Evolutionary conservation across 129 eudicot genomes (phyloP).

Genomic region (Tanacetum coccineum): DNA sequence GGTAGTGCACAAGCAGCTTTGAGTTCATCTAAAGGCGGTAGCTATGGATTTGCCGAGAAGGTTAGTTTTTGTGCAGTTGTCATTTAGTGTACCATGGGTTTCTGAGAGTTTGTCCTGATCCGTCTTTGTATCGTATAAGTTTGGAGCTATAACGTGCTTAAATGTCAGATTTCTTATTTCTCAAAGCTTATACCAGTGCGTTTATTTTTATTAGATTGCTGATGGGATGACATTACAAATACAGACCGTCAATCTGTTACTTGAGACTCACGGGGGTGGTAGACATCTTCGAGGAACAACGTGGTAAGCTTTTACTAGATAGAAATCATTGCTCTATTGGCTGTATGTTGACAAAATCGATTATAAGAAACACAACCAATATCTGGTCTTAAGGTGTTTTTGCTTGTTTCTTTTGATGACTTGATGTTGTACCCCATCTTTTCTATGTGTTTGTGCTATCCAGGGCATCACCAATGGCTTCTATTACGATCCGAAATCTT

Average conservation of each 20-base stretch:
- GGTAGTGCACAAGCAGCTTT: conserved; percentile 45
- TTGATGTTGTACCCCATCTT: not conserved
- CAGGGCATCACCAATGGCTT: conserved; percentile 97
- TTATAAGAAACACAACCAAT: no score
- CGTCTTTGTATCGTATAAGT: no score
- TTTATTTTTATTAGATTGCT: conserved; percentile 59
- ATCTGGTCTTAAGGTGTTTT: not conserved
- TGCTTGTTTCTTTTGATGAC: conserved; percentile 10
- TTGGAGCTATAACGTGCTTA: no score
- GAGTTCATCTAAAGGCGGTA: conserved; percentile 53
- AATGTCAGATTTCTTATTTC: not conserved
- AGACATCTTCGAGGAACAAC: conserved; percentile 62
- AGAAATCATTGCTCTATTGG: no score
- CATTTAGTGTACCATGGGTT: no score
- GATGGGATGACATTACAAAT: conserved; percentile 95
- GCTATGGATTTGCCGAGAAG: conserved; percentile 95
- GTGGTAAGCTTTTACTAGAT: conserved; percentile 40
- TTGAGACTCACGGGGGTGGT: conserved; percentile 89
- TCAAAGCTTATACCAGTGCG: not conserved
- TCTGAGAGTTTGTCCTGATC: no score
- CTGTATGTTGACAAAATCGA: no score
- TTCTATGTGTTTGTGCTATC: conserved; percentile 15
- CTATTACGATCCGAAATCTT: conserved; percentile 84
- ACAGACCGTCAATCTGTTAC: conserved; percentile 63
- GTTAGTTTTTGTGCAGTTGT: conserved; percentile 30